These are phyloP conservation scores for Yamadazyma friedrichii DNA, from an alignment of 1,139 yeast genomes.

Conservation along the genomic window DNA sequence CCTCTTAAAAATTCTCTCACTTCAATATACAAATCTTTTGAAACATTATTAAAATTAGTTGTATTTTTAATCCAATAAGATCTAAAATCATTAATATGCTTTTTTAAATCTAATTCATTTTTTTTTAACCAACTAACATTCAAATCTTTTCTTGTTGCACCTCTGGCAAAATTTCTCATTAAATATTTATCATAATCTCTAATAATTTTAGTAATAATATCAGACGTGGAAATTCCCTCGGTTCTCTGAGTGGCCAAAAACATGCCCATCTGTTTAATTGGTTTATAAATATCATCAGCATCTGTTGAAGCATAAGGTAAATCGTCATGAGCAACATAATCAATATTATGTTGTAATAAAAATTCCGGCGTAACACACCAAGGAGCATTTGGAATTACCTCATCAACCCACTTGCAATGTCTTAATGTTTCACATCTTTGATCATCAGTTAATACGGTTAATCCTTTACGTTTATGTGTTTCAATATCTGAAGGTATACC, in stretches of 20 bases:
- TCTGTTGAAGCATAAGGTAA: constrained; percentile 88
- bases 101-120: constrained; percentile 90
- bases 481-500: constrained; percentile 90
- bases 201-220: constrained; percentile 90
- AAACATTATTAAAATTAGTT: constrained; percentile 66
- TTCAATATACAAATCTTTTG: constrained; percentile 81
- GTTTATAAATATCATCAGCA: constrained; percentile 87
- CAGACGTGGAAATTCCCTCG: constrained; percentile 93
- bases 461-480: constrained; percentile 89
- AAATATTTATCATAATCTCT: constrained; percentile 94
- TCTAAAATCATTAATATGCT: constrained; percentile 85
- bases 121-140: constrained; percentile 97
- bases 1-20: constrained; percentile 70
- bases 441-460: constrained; percentile 83
- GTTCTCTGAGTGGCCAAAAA: constrained; percentile 94
- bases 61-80: constrained; percentile 78
- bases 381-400: constrained; percentile 90
- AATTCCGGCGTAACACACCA: constrained; percentile 92
- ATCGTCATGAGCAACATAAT: constrained; percentile 97
- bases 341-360: constrained; percentile 74
- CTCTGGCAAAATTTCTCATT: constrained; percentile 96
- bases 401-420: constrained; percentile 98
- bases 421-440: constrained; percentile 86
- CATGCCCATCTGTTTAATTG: constrained; percentile 87
- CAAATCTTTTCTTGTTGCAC: constrained; percentile 93